Evolutionary conservation across 1,284 basidiomycete genomes (phyloP).

Genomic region (Cryptococcus sp.): DNA sequence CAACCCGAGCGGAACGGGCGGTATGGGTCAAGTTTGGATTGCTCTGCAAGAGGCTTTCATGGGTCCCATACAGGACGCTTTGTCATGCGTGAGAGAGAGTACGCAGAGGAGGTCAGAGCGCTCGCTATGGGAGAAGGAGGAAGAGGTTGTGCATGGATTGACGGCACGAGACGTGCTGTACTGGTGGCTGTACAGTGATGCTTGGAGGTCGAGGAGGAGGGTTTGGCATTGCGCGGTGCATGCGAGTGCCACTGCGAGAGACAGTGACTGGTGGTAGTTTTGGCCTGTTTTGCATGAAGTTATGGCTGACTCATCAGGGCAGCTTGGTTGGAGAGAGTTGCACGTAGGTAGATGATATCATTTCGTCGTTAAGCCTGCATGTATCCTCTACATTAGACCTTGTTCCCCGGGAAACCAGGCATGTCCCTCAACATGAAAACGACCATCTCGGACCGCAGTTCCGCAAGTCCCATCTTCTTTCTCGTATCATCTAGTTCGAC

Average conservation of each 20-base stretch:
- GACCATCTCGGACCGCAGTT: slow-evolving; percentile 74
- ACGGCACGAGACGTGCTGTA: slow-evolving; percentile 15
- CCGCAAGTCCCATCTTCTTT: slow-evolving; percentile 67
- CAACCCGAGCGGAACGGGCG: slow-evolving; percentile 17
- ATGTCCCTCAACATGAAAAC: slow-evolving; percentile 81
- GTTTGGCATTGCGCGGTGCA: slow-evolving; percentile 24
- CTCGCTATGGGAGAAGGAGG: no score
- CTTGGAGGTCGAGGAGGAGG: slow-evolving; percentile 19
- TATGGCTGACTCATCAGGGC: no score
- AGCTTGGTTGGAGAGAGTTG: no score
- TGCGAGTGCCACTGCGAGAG: slow-evolving; percentile 20
- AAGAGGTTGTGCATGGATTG: no score
- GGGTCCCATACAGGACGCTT: slow-evolving; percentile 7
- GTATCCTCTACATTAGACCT: no score
- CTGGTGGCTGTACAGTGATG: slow-evolving; percentile 19
- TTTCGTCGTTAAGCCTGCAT: no score
- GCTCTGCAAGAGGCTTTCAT: slow-evolving; percentile 15
- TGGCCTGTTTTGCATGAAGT: no score
- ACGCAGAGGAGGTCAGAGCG: no score
- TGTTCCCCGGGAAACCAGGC: slow-evolving; percentile 40
- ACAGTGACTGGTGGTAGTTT: slow-evolving; percentile 25
- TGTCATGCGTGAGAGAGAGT: no score
- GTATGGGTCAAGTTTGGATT: slow-evolving; percentile 3
- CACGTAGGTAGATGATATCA: no score
- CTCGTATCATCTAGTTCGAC: slow-evolving; percentile 52